These are phyloP conservation scores for Cladorrhinum sp. DNA, from an alignment of 2,329 filamentous ascomycete genomes.

Conservation along the genomic window DNA sequence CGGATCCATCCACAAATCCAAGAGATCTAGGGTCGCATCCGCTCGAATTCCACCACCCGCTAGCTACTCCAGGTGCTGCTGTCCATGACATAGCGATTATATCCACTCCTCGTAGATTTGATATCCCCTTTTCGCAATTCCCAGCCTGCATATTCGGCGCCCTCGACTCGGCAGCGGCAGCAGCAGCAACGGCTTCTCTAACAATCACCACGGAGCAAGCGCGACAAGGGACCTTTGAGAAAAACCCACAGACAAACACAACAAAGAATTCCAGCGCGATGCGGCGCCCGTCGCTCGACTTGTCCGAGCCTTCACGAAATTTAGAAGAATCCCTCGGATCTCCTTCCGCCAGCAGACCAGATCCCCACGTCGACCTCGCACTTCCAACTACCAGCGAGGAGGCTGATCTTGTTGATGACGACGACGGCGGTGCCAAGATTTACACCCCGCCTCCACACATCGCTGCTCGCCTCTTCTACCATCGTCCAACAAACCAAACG, in stretches of 20 bases:
- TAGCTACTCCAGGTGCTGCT: neutral
- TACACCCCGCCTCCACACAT: conserved; percentile 71
- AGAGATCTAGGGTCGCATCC: conserved; percentile 2
- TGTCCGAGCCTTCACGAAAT: conserved; percentile 32
- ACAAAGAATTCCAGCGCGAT: conserved; percentile 22
- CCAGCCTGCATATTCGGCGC: neutral
- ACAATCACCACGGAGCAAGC: neutral
- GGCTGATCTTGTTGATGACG: conserved; percentile 27
- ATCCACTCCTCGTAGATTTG: conserved; percentile 2
- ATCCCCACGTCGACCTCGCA: conserved; percentile 24
- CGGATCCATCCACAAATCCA: neutral
- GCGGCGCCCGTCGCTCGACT: conserved; percentile 32
- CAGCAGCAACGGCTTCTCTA: conserved; percentile 6
- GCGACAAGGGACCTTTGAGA: neutral
- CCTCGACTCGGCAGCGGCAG: neutral
- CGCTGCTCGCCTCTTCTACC: conserved; percentile 63
- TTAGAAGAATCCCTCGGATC: conserved; percentile 32
- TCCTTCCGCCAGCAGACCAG: conserved; percentile 23
- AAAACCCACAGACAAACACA: conserved; percentile 8
- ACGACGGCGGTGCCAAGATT: conserved; percentile 32
- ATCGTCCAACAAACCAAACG: conserved; percentile 57
- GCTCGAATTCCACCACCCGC: neutral
- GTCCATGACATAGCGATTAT: conserved; percentile 7
- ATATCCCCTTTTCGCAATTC: neutral
- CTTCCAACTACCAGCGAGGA: conserved; percentile 25